Evolutionary conservation across 2,329 filamentous ascomycete genomes (phyloP).

Genomic region (Trichoderma koningii): DNA sequence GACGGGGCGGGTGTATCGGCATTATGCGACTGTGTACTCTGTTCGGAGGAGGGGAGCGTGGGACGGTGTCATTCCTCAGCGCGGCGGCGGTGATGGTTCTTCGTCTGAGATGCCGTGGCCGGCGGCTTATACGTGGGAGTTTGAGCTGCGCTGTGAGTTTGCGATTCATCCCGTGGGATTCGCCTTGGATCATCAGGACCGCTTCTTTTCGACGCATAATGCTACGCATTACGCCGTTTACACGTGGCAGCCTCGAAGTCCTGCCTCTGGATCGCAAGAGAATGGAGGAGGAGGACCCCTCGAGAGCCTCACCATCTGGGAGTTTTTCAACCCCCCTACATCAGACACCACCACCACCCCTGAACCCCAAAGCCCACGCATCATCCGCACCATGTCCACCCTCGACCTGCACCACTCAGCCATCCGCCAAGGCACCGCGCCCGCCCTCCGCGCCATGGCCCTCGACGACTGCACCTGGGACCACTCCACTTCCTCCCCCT

Average conservation of each 20-base stretch:
- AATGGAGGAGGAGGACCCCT: conserved; percentile 42
- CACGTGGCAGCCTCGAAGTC: conserved; percentile 56
- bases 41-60: conserved; percentile 36
- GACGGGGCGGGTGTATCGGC: conserved; percentile 47
- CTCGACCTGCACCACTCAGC: conserved; percentile 54
- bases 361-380: conserved; percentile 40
- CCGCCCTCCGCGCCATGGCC: conserved; percentile 52
- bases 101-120: neutral
- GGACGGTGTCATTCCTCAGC: conserved; percentile 9
- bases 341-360: conserved; percentile 28
- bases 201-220: conserved; percentile 65
- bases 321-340: conserved; percentile 55
- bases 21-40: conserved; percentile 63
- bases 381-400: conserved; percentile 54
- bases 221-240: conserved; percentile 62
- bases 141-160: conserved; percentile 60
- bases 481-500: conserved; percentile 34
- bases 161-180: conserved; percentile 61
- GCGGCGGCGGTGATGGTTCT: neutral
- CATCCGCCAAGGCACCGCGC: conserved; percentile 55
- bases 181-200: conserved; percentile 55
- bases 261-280: too few relatives aligned
- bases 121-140: conserved; percentile 39
- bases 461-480: conserved; percentile 50
- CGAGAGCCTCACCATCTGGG: conserved; percentile 61